Evolutionary conservation across 768 basidiomycete genomes (phyloP), one percentile per base, ranked within the genome.

Genomic region (Pulveroboletus sp.): DNA sequence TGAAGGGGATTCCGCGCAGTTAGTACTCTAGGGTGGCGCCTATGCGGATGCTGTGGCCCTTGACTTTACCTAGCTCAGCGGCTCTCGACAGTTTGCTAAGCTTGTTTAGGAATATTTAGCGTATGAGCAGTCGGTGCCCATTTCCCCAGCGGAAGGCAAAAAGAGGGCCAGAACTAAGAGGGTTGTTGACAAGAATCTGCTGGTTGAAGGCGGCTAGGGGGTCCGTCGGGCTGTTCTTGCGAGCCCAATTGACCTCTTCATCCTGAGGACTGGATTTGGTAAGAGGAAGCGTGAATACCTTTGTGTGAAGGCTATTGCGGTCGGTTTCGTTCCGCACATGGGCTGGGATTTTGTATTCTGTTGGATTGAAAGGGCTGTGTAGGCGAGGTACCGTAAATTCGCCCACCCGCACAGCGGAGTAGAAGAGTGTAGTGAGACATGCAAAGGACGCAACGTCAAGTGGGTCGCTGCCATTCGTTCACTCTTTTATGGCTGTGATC

Each of bases 1-100:
- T 2, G 10, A 38, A 38, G 0, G 17, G 18, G 1, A 38, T 6
- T 0, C 18, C 11, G 0, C 5, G 6, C 0, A 38, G 10, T 0
- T 21, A 18, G 3, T 38, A 38, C 1, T 38, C 18, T 0, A 38
- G 11, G 0, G 11, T 38, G 0, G 37, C 11, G 0, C 37, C 37
- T 0, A 21, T 21, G 0, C 3, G 11, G 5, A 38, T 38, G 10
- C 37, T 11, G 5, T 38, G 37, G 6, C 37, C 18, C 2, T 38
- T 4, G 0, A 38, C 6, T 1, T 10, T 1, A 5, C 10, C 13
- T 5, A 33, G 13, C 6, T 5, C 32, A 2, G 32, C 32, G 14
- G 32, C 14, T 6, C 15, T 14, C 5, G 32, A 4, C 0, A 4
- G 6, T 6, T 33, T 14, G 14, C 10, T 33, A 5, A 33, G 32